phyloP scores from a whole-genome alignment of 768 basidiomycete genomes.

The Terana coerulea region DNA sequence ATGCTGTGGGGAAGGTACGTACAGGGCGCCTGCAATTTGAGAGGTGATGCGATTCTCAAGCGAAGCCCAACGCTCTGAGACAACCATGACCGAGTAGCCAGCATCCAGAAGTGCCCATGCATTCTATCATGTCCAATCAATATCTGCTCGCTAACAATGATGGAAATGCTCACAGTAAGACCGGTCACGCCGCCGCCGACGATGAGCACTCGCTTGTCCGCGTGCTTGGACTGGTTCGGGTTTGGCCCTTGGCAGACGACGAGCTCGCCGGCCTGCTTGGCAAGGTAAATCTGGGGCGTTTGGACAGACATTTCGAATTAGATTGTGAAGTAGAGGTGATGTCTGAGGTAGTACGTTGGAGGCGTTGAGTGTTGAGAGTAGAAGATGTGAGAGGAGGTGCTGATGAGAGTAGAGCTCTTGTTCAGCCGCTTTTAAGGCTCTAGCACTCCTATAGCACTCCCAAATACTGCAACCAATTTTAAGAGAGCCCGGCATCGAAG shows the following conservation, averaged over 20 bases:
- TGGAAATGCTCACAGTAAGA: constrained; percentile 7
- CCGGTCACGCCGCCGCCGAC: constrained; percentile 22
- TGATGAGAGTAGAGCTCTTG: too few species aligned
- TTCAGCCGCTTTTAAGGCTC: too few species aligned
- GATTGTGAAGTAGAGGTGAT: too few species aligned
- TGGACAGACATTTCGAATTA: background rate
- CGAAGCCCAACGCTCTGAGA: constrained; percentile 21
- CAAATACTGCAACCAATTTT: too few species aligned
- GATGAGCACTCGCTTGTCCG: constrained; percentile 14
- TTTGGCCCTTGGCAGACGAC: constrained; percentile 8
- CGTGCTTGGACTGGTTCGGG: constrained; percentile 6
- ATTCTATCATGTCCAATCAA: constrained; percentile 2
- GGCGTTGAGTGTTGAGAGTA: too few species aligned
- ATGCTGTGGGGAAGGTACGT: constrained; percentile 4
- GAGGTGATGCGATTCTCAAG: constrained; percentile 18
- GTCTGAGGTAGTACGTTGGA: too few species aligned
- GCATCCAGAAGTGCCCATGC: constrained; percentile 32
- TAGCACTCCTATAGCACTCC: too few species aligned
- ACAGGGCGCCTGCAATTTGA: constrained; percentile 23
- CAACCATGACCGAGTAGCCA: constrained; percentile 32
- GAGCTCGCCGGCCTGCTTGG: constrained; percentile 11
- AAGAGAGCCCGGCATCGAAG: too few species aligned
- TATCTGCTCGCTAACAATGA: background rate
- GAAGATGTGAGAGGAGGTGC: too few species aligned
- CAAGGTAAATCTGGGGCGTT: constrained; percentile 9